Evolutionary conservation across 2,329 filamentous ascomycete genomes (phyloP).

Genomic region (Hypocreales sp.): DNA sequence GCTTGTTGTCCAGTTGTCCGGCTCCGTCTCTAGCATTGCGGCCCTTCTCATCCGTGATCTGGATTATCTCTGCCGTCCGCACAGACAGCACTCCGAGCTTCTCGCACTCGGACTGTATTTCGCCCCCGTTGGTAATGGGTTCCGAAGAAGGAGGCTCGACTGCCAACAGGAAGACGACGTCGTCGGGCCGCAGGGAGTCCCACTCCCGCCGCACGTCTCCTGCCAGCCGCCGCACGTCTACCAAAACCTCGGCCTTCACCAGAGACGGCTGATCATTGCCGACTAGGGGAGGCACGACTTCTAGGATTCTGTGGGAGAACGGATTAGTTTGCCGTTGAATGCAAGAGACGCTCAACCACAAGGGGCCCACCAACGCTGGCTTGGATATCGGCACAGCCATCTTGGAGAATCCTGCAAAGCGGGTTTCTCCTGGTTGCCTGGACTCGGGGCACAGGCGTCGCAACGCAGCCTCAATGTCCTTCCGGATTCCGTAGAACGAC

Average conservation of each 20-base stretch:
- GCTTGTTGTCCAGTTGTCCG: constrained; percentile 47
- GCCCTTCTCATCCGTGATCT: constrained; percentile 75
- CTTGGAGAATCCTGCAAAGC: constrained; percentile 72
- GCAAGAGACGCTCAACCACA: too few relatives aligned
- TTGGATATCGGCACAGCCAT: constrained; percentile 84
- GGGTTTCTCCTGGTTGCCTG: constrained; percentile 47
- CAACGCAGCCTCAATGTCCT: constrained; percentile 72
- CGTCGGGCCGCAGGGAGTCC: constrained; percentile 74
- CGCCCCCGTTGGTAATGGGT: constrained; percentile 35
- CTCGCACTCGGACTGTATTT: constrained; percentile 31
- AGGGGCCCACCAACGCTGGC: constrained; percentile 36
- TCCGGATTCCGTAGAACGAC: constrained; percentile 84
- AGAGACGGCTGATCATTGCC: constrained; percentile 71
- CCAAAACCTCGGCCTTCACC: constrained; percentile 70
- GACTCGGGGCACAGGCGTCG: constrained; percentile 61
- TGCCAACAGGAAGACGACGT: constrained; percentile 76
- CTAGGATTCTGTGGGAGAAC: constrained; percentile 53
- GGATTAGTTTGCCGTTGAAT: too few relatives aligned
- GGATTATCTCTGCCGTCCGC: constrained; percentile 71
- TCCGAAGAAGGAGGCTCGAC: constrained; percentile 47
- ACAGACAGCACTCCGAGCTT: constrained; percentile 54
- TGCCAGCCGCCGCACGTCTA: constrained; percentile 70
- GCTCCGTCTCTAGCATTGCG: constrained; percentile 49
- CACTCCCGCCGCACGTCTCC: constrained; percentile 70
- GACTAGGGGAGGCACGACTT: constrained; percentile 69